Evolutionary conservation across 441 rosid species (phyloP).

Genomic region (Adansonia rubrostipa): DNA sequence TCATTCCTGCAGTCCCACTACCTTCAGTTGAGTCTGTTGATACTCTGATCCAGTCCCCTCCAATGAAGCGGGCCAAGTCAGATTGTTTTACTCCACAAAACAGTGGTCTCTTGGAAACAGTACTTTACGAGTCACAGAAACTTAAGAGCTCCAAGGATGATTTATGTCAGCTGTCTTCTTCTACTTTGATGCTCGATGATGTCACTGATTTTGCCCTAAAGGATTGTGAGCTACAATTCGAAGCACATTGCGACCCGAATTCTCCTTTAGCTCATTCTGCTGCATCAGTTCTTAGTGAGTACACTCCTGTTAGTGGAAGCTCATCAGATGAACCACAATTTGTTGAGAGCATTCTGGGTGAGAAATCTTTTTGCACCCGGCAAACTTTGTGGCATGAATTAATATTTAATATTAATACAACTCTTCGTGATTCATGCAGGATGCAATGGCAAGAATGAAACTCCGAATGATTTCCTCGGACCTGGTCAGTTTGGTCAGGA

Average conservation of each 20-base stretch:
- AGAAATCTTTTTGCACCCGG: constrained; percentile 22
- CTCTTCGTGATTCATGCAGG: background rate
- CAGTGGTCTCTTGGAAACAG: constrained; percentile 91
- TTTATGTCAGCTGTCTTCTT: constrained; percentile 64
- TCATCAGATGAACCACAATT: constrained; percentile 65
- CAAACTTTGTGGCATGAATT: background rate
- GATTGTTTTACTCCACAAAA: constrained; percentile 66
- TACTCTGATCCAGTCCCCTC: constrained; percentile 80
- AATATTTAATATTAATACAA: background rate
- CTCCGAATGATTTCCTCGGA: constrained; percentile 26
- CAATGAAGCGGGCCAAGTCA: constrained; percentile 49
- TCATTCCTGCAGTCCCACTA: constrained; percentile 53
- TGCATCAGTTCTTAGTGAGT: constrained; percentile 58
- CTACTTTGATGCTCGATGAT: constrained; percentile 68
- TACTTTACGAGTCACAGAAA: constrained; percentile 76
- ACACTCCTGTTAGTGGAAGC: constrained; percentile 59
- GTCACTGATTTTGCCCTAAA: constrained; percentile 52
- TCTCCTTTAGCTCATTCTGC: constrained; percentile 68
- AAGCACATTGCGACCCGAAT: constrained; percentile 62
- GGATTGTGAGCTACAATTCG: constrained; percentile 59
- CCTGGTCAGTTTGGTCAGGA: constrained; percentile 34
- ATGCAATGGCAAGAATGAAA: constrained; percentile 18
- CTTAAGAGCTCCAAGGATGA: constrained; percentile 66
- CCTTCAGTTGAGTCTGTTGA: constrained; percentile 72
- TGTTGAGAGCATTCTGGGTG: constrained; percentile 48